Percentiles rank a stretch among this genome's conserved stretches.
Evolutionary conservation across 768 basidiomycete species (phyloP).

Genomic region (Amanita molliuscula): DNA sequence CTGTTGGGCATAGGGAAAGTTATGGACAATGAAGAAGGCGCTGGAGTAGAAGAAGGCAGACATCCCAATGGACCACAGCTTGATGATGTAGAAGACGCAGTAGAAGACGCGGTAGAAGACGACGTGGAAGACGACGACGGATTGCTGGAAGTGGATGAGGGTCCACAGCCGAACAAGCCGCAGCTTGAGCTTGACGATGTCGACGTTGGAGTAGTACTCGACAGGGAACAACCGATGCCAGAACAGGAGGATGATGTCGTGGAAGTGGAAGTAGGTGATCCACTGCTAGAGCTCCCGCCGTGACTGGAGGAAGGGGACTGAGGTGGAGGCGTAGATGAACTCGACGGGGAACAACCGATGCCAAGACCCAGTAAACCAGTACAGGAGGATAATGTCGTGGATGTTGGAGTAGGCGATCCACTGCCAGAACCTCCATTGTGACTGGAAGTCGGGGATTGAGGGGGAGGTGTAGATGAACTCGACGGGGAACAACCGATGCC

Average conservation of each 20-base stretch:
- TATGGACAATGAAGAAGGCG: slow-evolving; percentile 6
- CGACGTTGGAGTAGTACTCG: background rate
- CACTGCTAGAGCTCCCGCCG: too few species aligned
- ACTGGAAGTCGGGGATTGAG: background rate
- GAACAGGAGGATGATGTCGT: background rate
- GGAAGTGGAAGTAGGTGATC: background rate
- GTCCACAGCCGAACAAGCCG: too few species aligned
- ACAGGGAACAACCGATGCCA: background rate
- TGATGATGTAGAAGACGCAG: background rate
- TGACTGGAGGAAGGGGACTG: too few species aligned
- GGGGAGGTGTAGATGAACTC: too few species aligned
- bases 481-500: background rate
- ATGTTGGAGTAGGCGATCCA: background rate
- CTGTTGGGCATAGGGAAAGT: slow-evolving; percentile 12
- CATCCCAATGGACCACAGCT: background rate
- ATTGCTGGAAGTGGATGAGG: too few species aligned
- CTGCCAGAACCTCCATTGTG: background rate
- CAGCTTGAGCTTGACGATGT: background rate
- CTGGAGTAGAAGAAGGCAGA: background rate
- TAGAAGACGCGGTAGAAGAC: background rate
- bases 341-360: background rate
- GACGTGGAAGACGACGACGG: background rate
- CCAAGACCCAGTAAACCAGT: background rate
- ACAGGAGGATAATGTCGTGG: background rate
- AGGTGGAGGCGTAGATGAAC: too few species aligned